These are phyloP conservation scores for Oryza coarctata DNA, from an alignment of 176 grass and related monocot species.

Conservation along the genomic window DNA sequence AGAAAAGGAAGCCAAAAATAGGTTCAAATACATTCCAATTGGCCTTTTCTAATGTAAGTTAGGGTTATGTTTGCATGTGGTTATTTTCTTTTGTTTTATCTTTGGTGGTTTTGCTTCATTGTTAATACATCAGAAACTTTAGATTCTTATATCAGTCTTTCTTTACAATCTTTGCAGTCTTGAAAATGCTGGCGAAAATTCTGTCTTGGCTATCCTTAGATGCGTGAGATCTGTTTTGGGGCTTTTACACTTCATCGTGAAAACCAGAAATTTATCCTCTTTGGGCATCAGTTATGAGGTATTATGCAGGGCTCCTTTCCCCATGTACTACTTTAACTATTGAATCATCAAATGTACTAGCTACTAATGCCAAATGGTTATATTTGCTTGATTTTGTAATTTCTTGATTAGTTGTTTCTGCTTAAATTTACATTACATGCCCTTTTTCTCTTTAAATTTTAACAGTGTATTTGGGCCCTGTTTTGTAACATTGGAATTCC, in stretches of 20 bases:
- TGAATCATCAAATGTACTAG: slow-evolving; percentile 9
- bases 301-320: slow-evolving; percentile 12
- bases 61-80: not conserved
- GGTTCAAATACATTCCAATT: not conserved
- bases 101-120: slow-evolving; percentile 18
- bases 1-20: not conserved
- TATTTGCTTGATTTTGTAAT: not conserved
- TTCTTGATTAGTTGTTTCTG: not conserved
- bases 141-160: slow-evolving; percentile 1
- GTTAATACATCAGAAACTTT: not conserved
- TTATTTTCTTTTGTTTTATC: not conserved
- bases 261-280: slow-evolving; percentile 13
- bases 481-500: not conserved
- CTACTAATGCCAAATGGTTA: slow-evolving; percentile 13
- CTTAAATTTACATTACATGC: not conserved
- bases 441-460: not conserved
- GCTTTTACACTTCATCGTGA: slow-evolving; percentile 42
- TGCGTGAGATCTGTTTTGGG: slow-evolving; percentile 79
- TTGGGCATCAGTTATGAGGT: slow-evolving; percentile 71
- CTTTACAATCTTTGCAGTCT: slow-evolving; percentile 51
- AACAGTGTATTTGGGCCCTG: not conserved
- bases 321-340: not conserved
- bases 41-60: slow-evolving; percentile 14
- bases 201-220: slow-evolving; percentile 75
- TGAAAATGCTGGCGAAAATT: slow-evolving; percentile 93